phyloP scores from a whole-genome alignment of 371 early-diverging fungal species.

The Synchytrium microbalum region DNA sequence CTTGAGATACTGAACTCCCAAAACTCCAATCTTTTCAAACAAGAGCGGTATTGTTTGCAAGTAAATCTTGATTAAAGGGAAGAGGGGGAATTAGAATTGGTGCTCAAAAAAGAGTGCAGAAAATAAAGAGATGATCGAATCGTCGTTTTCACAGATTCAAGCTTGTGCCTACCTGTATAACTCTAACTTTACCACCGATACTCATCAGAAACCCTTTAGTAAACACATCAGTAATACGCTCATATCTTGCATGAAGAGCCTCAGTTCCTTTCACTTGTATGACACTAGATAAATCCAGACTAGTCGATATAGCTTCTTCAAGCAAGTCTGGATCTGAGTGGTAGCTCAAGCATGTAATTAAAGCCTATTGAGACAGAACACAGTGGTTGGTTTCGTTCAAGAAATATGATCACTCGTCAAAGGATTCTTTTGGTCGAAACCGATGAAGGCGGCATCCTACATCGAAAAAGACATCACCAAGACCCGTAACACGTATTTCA shows the following conservation, averaged over 20 bases:
- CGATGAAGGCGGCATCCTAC: neutral
- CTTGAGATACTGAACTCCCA: neutral
- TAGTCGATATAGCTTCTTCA: neutral
- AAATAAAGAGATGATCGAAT: too few species aligned
- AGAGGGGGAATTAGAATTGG: too few species aligned
- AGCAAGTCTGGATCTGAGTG: neutral
- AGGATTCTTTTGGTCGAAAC: too few species aligned
- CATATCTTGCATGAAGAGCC: neutral
- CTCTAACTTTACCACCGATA: neutral
- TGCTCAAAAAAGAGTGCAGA: too few species aligned
- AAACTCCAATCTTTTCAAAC: neutral
- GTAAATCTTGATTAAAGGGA: neutral
- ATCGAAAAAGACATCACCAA: slow-evolving; percentile 1
- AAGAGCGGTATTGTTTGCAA: neutral
- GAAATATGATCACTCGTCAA: too few species aligned
- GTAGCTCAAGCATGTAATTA: neutral
- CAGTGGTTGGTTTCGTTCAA: neutral
- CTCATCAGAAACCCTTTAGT: neutral
- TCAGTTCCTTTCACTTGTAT: neutral
- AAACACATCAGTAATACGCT: neutral
- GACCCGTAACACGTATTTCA: neutral
- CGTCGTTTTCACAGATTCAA: too few species aligned
- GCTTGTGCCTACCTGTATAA: neutral
- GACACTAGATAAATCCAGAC: neutral
- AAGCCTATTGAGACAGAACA: neutral